Percentiles rank a stretch among this genome's conserved stretches.
These are phyloP conservation scores for Saccharomycopsis sp. DNA, from an alignment of 805 yeast genomes.

Conservation along the genomic window DNA sequence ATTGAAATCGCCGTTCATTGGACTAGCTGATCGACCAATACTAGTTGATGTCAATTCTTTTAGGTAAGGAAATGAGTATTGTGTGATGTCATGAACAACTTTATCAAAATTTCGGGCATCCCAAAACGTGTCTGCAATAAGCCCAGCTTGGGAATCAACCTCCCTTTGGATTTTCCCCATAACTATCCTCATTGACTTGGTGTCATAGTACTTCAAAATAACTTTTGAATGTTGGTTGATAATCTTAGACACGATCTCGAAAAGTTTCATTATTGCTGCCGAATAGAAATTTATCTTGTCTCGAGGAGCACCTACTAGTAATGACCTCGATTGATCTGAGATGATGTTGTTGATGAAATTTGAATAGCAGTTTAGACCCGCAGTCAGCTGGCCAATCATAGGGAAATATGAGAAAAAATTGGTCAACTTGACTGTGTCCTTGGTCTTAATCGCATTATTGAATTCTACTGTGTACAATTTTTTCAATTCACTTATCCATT, in stretches of 20 bases:
- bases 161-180: slow-evolving; percentile 74
- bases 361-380: slow-evolving; percentile 77
- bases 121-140: slow-evolving; percentile 78
- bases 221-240: slow-evolving; percentile 80
- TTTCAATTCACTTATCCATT: slow-evolving; percentile 56
- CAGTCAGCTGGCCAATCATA: slow-evolving; percentile 59
- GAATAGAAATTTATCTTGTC: slow-evolving; percentile 48
- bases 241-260: slow-evolving; percentile 80
- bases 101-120: slow-evolving; percentile 61
- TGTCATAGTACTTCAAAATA: slow-evolving; percentile 67
- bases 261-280: slow-evolving; percentile 55
- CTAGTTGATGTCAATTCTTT: slow-evolving; percentile 17
- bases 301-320: slow-evolving; percentile 42
- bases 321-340: slow-evolving; percentile 65
- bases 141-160: slow-evolving; percentile 87
- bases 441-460: slow-evolving; percentile 56
- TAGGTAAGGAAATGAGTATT: slow-evolving; percentile 45
- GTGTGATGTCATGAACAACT: slow-evolving; percentile 45
- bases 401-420: slow-evolving; percentile 84
- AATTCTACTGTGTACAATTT: slow-evolving; percentile 55
- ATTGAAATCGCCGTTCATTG: slow-evolving; percentile 20
- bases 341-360: slow-evolving; percentile 80
- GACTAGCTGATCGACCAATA: slow-evolving; percentile 21
- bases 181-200: slow-evolving; percentile 52
- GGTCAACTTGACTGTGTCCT: slow-evolving; percentile 65